Base-by-base conservation (phyloP, 2,329 filamentous ascomycete species). In the Pyrenochaeta sp. region DNA sequence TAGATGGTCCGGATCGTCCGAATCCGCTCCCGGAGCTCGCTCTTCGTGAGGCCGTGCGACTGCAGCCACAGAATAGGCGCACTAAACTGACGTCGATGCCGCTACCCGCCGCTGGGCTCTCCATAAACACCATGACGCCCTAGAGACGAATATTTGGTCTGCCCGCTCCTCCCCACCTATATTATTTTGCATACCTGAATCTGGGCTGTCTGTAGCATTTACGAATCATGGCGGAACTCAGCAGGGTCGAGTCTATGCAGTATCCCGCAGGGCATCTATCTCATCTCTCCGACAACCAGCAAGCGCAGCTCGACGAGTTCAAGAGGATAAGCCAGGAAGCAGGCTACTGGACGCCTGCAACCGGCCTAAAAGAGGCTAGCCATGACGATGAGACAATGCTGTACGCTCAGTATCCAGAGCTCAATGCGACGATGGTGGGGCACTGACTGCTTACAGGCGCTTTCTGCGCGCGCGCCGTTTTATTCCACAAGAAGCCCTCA, bases 381-480 rank as follows among this genome's bases (percentile, higher is more conserved):
- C 90, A 92, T 77, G 89, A 92, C 70, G 91, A 93, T 74, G 84
- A 89, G 69, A 90, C 88, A 3, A 78, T 93, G 58, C 82, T 93
- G 87, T 91, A 81, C 53, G 87, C 58, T 53, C 48, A 52, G 58
- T 47, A 51, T 39, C 30, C 48, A 39, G 45, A 39, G 45, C 43
- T 50, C 43, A 12, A 50, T 24, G 40, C 49, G 45, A 52, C 36
- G 48, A 30, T 60, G 58, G 62, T 64, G 61, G 68, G 61, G 62
- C 62, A 65, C 65, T 73, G 63, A 72, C 67, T 50, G 49, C 52
- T 43, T 61, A 72, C 68, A 95, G 92, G 61, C 92, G 93, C 59
- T 97, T 90, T 77, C 83, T 97, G 50, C 90, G 93, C 69, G 93
- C 93, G 34, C 88, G 93, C 55, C 90, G 88, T 77, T 97, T 94